Conservation (phyloP, 306 rosid genomes). For the Trifolium fragiferum region DNA sequence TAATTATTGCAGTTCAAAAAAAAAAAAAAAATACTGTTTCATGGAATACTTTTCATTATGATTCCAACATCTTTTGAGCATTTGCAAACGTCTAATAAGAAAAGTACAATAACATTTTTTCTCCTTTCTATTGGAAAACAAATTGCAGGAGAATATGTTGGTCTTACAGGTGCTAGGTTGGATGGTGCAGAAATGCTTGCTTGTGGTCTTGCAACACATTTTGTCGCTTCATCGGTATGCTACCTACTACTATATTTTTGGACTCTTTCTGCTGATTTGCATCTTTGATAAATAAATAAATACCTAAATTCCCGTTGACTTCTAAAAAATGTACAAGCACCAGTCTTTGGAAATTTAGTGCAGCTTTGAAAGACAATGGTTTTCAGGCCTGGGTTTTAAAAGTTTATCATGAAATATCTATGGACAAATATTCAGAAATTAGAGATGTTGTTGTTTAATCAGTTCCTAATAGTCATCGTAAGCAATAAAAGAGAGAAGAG, state of each 20-base stretch:
- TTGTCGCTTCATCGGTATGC: conserved; percentile 74
- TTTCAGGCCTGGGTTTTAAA: conserved; percentile 5
- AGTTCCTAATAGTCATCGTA: not conserved
- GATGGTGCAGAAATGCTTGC: conserved; percentile 97
- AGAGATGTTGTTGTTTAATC: conserved; percentile 28
- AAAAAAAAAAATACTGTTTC: conserved; percentile 4
- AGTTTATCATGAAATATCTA: conserved; percentile 10
- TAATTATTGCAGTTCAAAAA: no score
- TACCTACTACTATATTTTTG: conserved; percentile 37
- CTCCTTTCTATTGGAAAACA: conserved; percentile 39
- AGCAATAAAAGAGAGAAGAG: conserved; percentile 9
- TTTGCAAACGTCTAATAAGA: conserved; percentile 26
- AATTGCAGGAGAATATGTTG: conserved; percentile 91
- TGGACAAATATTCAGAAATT: conserved; percentile 22
- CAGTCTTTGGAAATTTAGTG: not conserved
- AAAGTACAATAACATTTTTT: conserved; percentile 26
- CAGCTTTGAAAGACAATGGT: conserved; percentile 10
- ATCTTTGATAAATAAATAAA: not conserved
- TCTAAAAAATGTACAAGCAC: conserved; percentile 1
- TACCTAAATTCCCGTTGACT: not conserved
- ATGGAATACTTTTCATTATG: conserved; percentile 14
- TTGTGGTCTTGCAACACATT: conserved; percentile 96
- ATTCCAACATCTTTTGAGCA: conserved; percentile 25
- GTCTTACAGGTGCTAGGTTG: conserved; percentile 89
- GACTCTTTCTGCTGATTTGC: conserved; percentile 9